Evolutionary conservation across 768 basidiomycete genomes (phyloP).

Genomic region (Kwoniella heveanensis): DNA sequence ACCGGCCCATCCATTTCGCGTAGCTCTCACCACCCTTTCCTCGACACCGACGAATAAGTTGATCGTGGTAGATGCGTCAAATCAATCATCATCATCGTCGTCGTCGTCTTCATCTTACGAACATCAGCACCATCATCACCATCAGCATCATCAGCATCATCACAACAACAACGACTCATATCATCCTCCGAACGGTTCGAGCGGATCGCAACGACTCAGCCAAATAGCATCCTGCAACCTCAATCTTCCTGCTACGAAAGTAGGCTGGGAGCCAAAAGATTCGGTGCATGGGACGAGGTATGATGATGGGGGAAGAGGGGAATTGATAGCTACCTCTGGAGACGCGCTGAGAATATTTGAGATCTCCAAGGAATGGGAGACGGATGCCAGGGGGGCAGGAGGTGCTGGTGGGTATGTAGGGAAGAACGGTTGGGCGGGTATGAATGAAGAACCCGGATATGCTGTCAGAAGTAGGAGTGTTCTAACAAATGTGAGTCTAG

Average conservation of each 20-base stretch:
- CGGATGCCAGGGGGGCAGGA: conserved; percentile 25
- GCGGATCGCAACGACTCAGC: conserved; percentile 76
- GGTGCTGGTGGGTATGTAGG: conserved; percentile 34
- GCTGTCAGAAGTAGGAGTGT: conserved; percentile 42
- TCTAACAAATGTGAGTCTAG: conserved; percentile 50
- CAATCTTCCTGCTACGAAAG: conserved; percentile 87
- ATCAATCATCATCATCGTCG: conserved; percentile 52
- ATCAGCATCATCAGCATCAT: conserved; percentile 57
- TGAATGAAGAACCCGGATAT: conserved; percentile 25
- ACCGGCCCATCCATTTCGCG: conserved; percentile 74
- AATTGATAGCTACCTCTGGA: conserved; percentile 89
- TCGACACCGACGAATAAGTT: conserved; percentile 64
- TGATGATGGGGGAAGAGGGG: conserved; percentile 59
- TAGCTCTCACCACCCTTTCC: conserved; percentile 80
- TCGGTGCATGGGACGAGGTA: conserved; percentile 54
- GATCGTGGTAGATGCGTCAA: conserved; percentile 32
- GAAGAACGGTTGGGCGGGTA: conserved; percentile 36
- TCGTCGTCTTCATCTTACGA: too few species aligned
- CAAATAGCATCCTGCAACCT: conserved; percentile 80
- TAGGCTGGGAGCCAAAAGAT: conserved; percentile 93
- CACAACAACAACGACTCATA: conserved; percentile 8
- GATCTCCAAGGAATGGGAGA: conserved; percentile 72
- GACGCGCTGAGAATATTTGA: conserved; percentile 93
- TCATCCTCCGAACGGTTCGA: conserved; percentile 59
- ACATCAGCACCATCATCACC: conserved; percentile 70